Evolutionary conservation across 1,139 yeast genomes (phyloP).

Genomic region (Sugiyamaella japonica): DNA sequence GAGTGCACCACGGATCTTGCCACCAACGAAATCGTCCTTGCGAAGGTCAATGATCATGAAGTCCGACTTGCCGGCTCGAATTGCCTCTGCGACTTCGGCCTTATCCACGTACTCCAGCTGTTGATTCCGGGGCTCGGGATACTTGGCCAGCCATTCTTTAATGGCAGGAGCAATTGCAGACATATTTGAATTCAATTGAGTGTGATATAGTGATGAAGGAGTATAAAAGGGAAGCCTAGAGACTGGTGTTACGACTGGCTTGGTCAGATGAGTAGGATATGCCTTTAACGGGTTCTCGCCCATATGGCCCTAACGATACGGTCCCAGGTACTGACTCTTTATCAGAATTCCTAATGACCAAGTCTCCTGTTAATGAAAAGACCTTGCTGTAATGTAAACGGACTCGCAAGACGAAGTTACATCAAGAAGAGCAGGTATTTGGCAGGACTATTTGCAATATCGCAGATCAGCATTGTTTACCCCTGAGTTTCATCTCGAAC

Average conservation of each 20-base stretch:
- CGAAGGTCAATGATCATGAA: constrained; percentile 31
- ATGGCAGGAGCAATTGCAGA: constrained; percentile 16
- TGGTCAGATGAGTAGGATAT: neutral
- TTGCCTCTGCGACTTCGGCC: constrained; percentile 23
- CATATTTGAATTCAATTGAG: neutral
- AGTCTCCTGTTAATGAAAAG: too few species aligned
- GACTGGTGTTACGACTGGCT: too few species aligned
- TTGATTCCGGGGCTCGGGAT: constrained; percentile 26
- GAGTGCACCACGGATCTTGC: constrained; percentile 31
- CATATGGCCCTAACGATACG: too few species aligned
- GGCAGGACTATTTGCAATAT: too few species aligned
- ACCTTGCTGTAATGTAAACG: too few species aligned
- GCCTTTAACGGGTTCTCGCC: neutral
- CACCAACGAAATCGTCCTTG: constrained; percentile 31
- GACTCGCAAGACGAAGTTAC: too few species aligned
- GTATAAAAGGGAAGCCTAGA: neutral
- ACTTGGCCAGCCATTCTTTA: constrained; percentile 30
- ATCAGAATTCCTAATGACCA: too few species aligned
- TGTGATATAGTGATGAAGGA: too few species aligned
- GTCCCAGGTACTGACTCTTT: too few species aligned
- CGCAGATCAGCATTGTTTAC: too few species aligned
- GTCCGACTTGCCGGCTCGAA: constrained; percentile 21
- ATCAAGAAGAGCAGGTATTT: too few species aligned
- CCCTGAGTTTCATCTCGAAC: too few species aligned
- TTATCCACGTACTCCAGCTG: constrained; percentile 27